Conservation (phyloP, 768 basidiomycete species). For the Trametes villosa region DNA sequence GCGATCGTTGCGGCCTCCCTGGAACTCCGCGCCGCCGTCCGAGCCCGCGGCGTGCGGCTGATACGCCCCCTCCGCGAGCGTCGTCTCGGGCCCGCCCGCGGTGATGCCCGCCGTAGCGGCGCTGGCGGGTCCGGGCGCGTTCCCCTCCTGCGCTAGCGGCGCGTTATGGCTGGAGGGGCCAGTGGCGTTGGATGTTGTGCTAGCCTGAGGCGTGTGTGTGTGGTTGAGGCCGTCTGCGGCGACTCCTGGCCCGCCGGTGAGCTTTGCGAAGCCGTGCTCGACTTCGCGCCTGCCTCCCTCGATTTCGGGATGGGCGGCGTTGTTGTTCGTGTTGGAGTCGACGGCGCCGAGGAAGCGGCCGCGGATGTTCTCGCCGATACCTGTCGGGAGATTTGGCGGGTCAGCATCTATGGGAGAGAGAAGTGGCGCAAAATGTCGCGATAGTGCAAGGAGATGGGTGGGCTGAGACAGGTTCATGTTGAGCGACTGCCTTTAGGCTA, state of each 20-base stretch:
- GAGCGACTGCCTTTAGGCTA: too few relatives aligned
- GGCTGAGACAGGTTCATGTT: too few relatives aligned
- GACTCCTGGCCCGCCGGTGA: conserved; percentile 13
- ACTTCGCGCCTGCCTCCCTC: conserved; percentile 15
- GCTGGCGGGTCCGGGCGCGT: neutral
- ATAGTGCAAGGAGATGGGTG: neutral
- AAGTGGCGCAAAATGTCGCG: neutral
- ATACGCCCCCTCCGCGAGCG: neutral
- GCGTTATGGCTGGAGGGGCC: neutral
- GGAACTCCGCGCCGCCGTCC: neutral
- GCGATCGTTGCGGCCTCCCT: conserved; percentile 4
- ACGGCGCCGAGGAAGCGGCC: conserved; percentile 19
- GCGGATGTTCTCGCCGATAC: conserved; percentile 21
- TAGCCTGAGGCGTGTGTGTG: neutral
- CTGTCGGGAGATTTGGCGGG: neutral
- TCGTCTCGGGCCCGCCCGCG: conserved; percentile 4
- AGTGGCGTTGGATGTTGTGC: neutral
- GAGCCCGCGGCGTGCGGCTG: conserved; percentile 3
- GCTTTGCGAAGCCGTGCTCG: conserved; percentile 20
- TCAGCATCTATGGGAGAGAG: neutral
- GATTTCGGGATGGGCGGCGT: conserved; percentile 6
- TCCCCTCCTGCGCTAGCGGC: conserved; percentile 9
- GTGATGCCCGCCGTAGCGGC: conserved; percentile 7
- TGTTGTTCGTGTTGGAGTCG: conserved; percentile 7
- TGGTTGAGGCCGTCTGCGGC: too few relatives aligned